These are phyloP conservation scores for Botrytis sinoallii DNA, from an alignment of 2,329 filamentous ascomycete species.

Conservation along the genomic window DNA sequence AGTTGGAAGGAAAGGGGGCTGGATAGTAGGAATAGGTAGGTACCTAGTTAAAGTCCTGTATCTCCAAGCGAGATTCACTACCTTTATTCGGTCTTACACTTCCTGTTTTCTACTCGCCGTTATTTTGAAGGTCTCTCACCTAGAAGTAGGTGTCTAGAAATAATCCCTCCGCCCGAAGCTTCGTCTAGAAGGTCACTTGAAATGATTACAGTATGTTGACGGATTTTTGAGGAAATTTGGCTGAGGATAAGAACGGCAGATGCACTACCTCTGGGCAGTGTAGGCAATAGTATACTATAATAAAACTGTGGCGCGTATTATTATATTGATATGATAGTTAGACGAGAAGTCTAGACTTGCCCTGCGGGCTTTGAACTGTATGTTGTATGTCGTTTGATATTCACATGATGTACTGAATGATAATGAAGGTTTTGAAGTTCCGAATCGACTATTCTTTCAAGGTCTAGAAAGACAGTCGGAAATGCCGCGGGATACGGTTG, in stretches of 20 bases:
- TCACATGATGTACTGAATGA: too few relatives aligned
- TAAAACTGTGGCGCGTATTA: too few relatives aligned
- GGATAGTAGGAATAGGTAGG: neutral
- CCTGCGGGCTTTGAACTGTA: too few relatives aligned
- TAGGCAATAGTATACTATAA: too few relatives aligned
- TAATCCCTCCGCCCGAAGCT: rapidly evolving
- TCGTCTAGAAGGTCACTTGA: rapidly evolving
- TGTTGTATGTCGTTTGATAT: too few relatives aligned
- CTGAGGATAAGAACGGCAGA: neutral
- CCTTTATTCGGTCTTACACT: neutral
- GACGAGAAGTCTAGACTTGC: too few relatives aligned
- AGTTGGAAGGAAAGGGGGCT: neutral
- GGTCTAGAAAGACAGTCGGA: too few relatives aligned
- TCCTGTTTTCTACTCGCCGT: neutral
- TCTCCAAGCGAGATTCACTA: neutral
- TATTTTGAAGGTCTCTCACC: rapidly evolving
- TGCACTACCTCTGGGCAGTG: too few relatives aligned
- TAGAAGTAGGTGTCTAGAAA: rapidly evolving
- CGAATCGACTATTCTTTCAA: too few relatives aligned
- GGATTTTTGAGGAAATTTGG: neutral
- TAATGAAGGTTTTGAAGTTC: too few relatives aligned
- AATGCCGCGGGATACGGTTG: too few relatives aligned
- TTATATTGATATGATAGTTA: too few relatives aligned
- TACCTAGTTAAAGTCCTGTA: neutral
- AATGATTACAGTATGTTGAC: rapidly evolving